Conservation (phyloP, 2,329 filamentous ascomycete species). For the Penicillium carneum region DNA sequence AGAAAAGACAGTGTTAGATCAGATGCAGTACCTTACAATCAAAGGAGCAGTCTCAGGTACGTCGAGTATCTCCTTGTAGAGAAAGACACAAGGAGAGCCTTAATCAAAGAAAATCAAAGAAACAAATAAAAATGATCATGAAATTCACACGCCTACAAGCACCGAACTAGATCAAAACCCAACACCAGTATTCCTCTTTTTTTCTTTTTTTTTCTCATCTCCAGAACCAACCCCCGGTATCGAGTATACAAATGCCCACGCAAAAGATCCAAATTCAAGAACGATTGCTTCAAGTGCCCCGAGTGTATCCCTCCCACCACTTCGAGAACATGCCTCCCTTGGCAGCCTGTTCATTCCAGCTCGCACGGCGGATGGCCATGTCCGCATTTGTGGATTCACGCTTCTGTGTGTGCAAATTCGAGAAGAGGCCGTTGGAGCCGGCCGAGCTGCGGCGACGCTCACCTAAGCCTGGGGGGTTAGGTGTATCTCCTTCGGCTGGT, state of each 20-base stretch:
- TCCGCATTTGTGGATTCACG: constrained; percentile 49
- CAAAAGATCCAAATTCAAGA: neutral
- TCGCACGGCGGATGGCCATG: constrained; percentile 48
- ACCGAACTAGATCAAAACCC: neutral
- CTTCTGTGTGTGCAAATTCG: constrained; percentile 55
- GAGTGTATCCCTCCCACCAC: constrained; percentile 54
- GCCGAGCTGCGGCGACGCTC: constrained; percentile 43
- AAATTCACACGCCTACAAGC: neutral
- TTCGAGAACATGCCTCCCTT: constrained; percentile 48
- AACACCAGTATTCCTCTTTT: neutral
- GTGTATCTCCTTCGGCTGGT: constrained; percentile 20
- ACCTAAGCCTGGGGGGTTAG: constrained; percentile 25
- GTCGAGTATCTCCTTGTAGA: neutral
- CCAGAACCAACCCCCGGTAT: neutral
- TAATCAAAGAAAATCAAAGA: neutral
- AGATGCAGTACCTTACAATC: too few species aligned
- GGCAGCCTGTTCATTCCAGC: constrained; percentile 56
- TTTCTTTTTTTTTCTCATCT: neutral
- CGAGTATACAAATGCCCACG: neutral
- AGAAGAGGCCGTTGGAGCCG: constrained; percentile 34
- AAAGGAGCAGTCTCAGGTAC: too few species aligned
- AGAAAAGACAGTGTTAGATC: too few species aligned
- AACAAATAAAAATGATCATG: neutral
- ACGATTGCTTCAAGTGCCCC: constrained; percentile 27
- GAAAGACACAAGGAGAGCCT: neutral